Base-by-base conservation (phyloP, 2,329 filamentous ascomycete species). In the Colletotrichum shisoi region DNA sequence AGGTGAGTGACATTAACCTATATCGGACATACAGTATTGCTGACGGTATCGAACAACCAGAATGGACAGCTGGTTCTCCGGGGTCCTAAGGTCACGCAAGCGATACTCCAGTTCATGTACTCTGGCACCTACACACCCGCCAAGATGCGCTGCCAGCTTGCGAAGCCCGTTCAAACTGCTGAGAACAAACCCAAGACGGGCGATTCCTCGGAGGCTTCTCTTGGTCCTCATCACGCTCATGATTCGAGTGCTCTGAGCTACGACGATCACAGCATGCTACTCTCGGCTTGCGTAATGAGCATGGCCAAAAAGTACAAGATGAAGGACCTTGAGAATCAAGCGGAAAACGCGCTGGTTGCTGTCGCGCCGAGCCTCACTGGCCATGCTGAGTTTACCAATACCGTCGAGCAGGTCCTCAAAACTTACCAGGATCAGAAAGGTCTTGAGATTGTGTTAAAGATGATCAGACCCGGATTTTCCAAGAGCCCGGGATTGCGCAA, bases 81-180 rank as follows among this genome's bases (percentile, higher is more conserved):
- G 3, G 51, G 51, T 3, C n/a, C n/a, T 6, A 15, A 19, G 12
- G 7, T 8, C 3, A 53, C 8, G 11, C 12, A 11, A 34, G 51
- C 51, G 8, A 53, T 53, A 8, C 31, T 56, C 34, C 13, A 44
- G 53, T 56, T 21, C 34, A 24, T 53, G 34, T 53, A 53, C 31
- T 39, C 51, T 12, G 51, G 51, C 8, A 39, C 34, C 1, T 53
- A 53, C 31, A 15, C 8, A 9, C 34, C 34, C 19, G 4, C 21
- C 34, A 40, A 40, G 4, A 21, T 40, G 19, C 37, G 15, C 7
- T 56, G 53, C 19, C 42, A 2, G 3, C 2, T 45, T 21, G 19
- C 13, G 42, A 11, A 21, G 42, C n/a, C 42, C 3, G 11, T 8
- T 21, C n/a, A 45, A 1, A 45, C 9, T 4, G n/a, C 8, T 19